Conservation (phyloP, 352 stramenopile genomes). For the Phytophthora boehmeriae region DNA sequence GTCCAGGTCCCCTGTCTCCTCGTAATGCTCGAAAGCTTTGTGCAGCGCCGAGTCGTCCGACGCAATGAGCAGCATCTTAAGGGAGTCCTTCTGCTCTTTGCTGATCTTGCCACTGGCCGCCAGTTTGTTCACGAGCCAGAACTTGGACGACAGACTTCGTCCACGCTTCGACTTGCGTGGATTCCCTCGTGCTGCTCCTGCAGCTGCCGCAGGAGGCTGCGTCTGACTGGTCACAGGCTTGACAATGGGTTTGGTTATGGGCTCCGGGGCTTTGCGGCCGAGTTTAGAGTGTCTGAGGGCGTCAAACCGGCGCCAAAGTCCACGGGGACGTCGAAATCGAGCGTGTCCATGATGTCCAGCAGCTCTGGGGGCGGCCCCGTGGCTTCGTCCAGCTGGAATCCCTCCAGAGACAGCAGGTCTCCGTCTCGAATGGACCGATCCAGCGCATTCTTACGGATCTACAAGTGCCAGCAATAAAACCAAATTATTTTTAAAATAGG, state of each 20-base stretch:
- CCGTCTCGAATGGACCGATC: constrained; percentile 85
- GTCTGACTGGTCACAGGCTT: constrained; percentile 19
- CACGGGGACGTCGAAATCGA: constrained; percentile 63
- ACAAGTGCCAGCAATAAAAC: constrained; percentile 1
- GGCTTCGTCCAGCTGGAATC: constrained; percentile 53
- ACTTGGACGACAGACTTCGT: constrained; percentile 84
- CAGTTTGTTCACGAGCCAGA: constrained; percentile 87
- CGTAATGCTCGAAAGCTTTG: constrained; percentile 77
- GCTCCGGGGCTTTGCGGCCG: constrained; percentile 14
- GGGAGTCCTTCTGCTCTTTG: constrained; percentile 79
- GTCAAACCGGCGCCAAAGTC: constrained; percentile 34
- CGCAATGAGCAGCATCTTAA: constrained; percentile 82
- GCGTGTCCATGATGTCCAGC: constrained; percentile 70
- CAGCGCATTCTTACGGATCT: constrained; percentile 74
- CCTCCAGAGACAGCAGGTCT: constrained; percentile 75
- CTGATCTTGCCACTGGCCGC: constrained; percentile 82
- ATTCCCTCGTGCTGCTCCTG: constrained; percentile 5
- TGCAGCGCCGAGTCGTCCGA: constrained; percentile 77
- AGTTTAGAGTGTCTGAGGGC: constrained; percentile 29
- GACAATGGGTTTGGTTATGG: constrained; percentile 41
- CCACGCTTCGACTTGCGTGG: constrained; percentile 71
- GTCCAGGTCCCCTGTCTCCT: constrained; percentile 80
- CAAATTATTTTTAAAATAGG: not conserved
- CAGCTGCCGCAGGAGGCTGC: constrained; percentile 8
- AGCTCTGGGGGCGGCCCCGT: constrained; percentile 63